Evolutionary conservation across 2,329 filamentous ascomycete species (phyloP), one percentile per base, ranked within the genome.

Genomic region (Coniochaeta sp.): DNA sequence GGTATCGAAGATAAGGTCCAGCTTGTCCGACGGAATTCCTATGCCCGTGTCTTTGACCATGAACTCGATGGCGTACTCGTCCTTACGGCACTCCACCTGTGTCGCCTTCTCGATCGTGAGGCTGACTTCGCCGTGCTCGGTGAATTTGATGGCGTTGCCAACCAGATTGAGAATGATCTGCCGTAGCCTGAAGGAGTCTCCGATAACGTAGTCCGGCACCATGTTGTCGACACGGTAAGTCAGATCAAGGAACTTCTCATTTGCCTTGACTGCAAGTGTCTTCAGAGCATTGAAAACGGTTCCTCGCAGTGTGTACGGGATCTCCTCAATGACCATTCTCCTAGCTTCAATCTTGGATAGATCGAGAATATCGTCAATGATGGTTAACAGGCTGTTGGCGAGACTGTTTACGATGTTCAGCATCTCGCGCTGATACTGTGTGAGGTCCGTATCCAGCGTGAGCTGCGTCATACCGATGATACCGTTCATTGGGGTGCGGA

Each of bases 131-230:
- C 94, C 94, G 62, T 95, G 87, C 69, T 97, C 92, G 3, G 94
- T 97, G 68, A 99, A 99, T 67, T 99, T 99, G 77, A 99, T 96
- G 51, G 94, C 92, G 63, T 99, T 99, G 64, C 94, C 94, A 51
- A 97, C 92, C 52, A 99, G 76, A 70, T 99, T 99, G 52, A 97
- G 80, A 56, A 97, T 96, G 61, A 99, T 95, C 71, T 99, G 94
- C 56, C 92, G 85, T 52, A 97, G 75, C 69, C 94, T 87, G 86
- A 96, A 97, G 1, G 91, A 95, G 67, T 99, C 94, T 55, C 94
- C 94, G 56, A 96, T 86, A 35, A 97, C 91, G 66, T 95, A 91
- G 67, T 97, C 92, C 4, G 92, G 92, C 38, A 97, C 90, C 3
- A 89, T 89, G 67, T 86, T 91, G 67, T 96, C 91, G 51, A 97